phyloP scores from a whole-genome alignment of 352 stramenopile species.

The Globisporangium ultimum region DNA sequence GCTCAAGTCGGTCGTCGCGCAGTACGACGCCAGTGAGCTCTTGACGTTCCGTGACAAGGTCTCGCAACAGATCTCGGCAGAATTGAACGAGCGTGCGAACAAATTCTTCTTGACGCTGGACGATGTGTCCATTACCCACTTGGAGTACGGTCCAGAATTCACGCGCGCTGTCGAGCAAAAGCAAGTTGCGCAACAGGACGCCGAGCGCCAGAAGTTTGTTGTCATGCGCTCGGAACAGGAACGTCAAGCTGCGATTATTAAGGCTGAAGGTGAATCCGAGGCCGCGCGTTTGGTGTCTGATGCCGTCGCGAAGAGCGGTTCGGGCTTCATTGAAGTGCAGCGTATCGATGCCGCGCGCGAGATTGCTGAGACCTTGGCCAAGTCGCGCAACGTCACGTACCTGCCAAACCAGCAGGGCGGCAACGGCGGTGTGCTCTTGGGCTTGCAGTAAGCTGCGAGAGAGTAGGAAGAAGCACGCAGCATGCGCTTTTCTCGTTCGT shows the following conservation, averaged over 20 bases:
- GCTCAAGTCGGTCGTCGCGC: slow-evolving; percentile 92
- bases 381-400: slow-evolving; percentile 98
- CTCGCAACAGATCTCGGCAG: slow-evolving; percentile 94
- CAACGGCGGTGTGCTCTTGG: slow-evolving; percentile 84
- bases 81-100: slow-evolving; percentile 95
- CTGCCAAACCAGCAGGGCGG: slow-evolving; percentile 89
- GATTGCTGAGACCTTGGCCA: slow-evolving; percentile 97
- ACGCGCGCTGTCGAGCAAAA: slow-evolving; percentile 99
- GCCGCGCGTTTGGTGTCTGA: slow-evolving; percentile 97
- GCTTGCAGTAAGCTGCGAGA: slow-evolving; percentile 56
- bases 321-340: slow-evolving; percentile 98
- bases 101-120: slow-evolving; percentile 99
- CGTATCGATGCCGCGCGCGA: slow-evolving; percentile 99
- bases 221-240: slow-evolving; percentile 99
- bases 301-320: slow-evolving; percentile 96
- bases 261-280: slow-evolving; percentile 97
- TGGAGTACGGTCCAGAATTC: slow-evolving; percentile 99
- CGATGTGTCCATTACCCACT: slow-evolving; percentile 99
- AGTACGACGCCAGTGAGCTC: slow-evolving; percentile 99
- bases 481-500: not conserved
- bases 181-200: slow-evolving; percentile 99
- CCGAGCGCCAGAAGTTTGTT: slow-evolving; percentile 99
- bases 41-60: slow-evolving; percentile 99
- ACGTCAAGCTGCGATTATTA: slow-evolving; percentile 88
- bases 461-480: not conserved